A percentile compares a stretch with the other conserved stretches of the same genome.
Evolutionary conservation across 1,284 basidiomycete genomes (phyloP).

Genomic region (Ustilago nuda): DNA sequence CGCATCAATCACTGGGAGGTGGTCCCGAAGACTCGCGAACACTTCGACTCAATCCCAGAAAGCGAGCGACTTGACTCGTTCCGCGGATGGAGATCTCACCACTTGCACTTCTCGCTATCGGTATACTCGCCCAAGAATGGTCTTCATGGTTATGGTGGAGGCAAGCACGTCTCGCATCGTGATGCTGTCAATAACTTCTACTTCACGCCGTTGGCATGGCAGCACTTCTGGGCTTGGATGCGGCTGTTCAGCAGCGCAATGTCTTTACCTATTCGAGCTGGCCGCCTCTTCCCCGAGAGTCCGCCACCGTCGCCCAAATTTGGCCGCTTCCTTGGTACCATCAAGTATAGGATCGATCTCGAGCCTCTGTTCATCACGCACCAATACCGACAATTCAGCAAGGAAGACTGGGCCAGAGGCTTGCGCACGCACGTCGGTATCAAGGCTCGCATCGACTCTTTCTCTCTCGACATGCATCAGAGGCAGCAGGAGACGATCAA

Average conservation of each 20-base stretch:
- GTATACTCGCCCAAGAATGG: slow-evolving; percentile 74
- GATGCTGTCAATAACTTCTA: slow-evolving; percentile 79
- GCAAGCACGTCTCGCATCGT: slow-evolving; percentile 9
- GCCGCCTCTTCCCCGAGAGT: slow-evolving; percentile 79
- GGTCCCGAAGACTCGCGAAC: slow-evolving; percentile 74
- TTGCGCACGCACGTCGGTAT: slow-evolving; percentile 82
- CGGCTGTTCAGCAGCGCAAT: slow-evolving; percentile 82
- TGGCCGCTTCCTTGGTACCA: slow-evolving; percentile 85
- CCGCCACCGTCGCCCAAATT: slow-evolving; percentile 87
- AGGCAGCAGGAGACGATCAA: slow-evolving; percentile 80
- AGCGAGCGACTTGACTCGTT: slow-evolving; percentile 77
- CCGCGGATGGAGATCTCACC: slow-evolving; percentile 90
- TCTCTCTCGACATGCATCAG: slow-evolving; percentile 93
- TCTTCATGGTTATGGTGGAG: slow-evolving; percentile 60
- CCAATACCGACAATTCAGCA: slow-evolving; percentile 83
- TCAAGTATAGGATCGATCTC: slow-evolving; percentile 89
- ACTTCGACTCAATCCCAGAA: slow-evolving; percentile 69
- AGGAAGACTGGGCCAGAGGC: slow-evolving; percentile 81
- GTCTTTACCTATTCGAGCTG: slow-evolving; percentile 87
- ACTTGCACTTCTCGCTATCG: slow-evolving; percentile 91
- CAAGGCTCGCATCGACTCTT: slow-evolving; percentile 83
- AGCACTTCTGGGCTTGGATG: slow-evolving; percentile 95
- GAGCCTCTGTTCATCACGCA: slow-evolving; percentile 86
- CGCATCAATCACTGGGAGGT: slow-evolving; percentile 88
- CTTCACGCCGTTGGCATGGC: slow-evolving; percentile 85